Conservation (phyloP, 345 rosid species). For the Murraya paniculata region DNA sequence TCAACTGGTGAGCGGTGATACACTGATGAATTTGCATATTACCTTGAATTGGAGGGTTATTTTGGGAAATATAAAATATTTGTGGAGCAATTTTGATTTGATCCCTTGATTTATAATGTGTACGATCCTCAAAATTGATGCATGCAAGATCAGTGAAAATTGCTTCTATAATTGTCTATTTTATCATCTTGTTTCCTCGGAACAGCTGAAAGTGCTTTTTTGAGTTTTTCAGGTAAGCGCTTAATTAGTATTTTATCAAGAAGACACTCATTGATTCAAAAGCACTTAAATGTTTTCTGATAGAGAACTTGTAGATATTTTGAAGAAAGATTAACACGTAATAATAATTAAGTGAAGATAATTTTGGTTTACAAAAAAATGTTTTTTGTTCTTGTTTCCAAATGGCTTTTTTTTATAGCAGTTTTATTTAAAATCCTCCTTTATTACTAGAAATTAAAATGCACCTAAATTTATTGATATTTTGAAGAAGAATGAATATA, state of each 20-base stretch:
- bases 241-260: neutral
- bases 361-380: too few species aligned
- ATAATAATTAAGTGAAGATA: too few species aligned
- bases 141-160: neutral
- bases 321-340: neutral
- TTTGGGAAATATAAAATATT: neutral
- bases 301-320: neutral
- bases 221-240: neutral
- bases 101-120: neutral
- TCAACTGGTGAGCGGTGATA: constrained; percentile 61
- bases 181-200: too few species aligned
- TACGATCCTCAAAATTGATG: neutral
- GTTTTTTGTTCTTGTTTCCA: neutral
- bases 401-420: too few species aligned
- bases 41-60: neutral
- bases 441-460: too few species aligned
- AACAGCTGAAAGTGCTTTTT: neutral
- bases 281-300: neutral
- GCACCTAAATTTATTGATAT: too few species aligned
- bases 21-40: neutral
- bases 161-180: neutral
- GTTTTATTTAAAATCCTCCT: too few species aligned
- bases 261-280: neutral
- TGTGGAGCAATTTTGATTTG: neutral
- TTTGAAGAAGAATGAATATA: too few species aligned